These are phyloP conservation scores for Periconia sp. DNA, from an alignment of 2,329 filamentous ascomycete genomes.

Conservation along the genomic window DNA sequence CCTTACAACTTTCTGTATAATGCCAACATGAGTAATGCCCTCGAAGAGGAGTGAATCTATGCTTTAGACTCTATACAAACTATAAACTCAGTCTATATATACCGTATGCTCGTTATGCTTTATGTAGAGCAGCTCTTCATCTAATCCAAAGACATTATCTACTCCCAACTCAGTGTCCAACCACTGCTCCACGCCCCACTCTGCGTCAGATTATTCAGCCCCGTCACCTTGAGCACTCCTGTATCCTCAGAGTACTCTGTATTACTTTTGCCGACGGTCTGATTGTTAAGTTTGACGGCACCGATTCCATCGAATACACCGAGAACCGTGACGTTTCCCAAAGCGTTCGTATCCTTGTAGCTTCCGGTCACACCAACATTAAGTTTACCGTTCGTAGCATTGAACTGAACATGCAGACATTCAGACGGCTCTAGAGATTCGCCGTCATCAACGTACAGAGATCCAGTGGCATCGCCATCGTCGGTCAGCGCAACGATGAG, in stretches of 20 bases:
- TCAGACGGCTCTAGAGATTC: constrained; percentile 66
- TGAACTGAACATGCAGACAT: constrained; percentile 62
- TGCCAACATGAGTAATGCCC: too few species aligned
- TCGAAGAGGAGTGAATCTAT: too few species aligned
- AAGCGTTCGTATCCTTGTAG: constrained; percentile 62
- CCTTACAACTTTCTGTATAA: too few species aligned
- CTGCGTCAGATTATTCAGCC: constrained; percentile 56
- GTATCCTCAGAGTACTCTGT: constrained; percentile 58
- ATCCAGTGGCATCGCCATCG: constrained; percentile 63
- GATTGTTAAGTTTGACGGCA: constrained; percentile 56
- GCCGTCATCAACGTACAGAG: constrained; percentile 77
- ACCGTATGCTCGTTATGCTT: too few species aligned
- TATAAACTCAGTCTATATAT: too few species aligned
- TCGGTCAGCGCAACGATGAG: constrained; percentile 67
- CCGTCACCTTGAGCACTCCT: constrained; percentile 58
- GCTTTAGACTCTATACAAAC: too few species aligned
- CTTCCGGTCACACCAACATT: constrained; percentile 57
- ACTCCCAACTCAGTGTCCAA: constrained; percentile 64
- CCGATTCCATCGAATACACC: constrained; percentile 57
- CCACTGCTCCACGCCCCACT: constrained; percentile 63
- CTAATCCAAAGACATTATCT: background rate
- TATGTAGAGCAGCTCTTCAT: too few species aligned
- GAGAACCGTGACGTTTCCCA: constrained; percentile 69
- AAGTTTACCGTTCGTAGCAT: constrained; percentile 52
- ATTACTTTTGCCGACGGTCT: constrained; percentile 46